Conservation (phyloP, 2,329 filamentous ascomycete genomes). For the Botrytis squamosa region DNA sequence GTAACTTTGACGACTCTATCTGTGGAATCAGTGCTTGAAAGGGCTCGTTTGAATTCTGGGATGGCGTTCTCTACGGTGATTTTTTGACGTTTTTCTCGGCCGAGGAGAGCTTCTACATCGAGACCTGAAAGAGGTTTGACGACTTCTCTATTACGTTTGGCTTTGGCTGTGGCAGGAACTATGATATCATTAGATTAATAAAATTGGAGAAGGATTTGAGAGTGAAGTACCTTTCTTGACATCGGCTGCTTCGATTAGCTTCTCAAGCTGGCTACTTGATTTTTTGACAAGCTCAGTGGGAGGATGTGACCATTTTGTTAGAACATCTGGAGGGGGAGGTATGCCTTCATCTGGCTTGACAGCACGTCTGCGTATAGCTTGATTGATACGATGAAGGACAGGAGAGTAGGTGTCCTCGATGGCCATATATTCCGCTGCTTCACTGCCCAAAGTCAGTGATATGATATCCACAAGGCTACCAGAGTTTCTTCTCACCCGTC, state of each 20-base stretch:
- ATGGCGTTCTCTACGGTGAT: conserved; percentile 74
- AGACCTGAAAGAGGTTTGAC: conserved; percentile 87
- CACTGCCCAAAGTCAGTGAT: conserved; percentile 38
- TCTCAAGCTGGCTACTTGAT: conserved; percentile 56
- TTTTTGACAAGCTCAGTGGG: conserved; percentile 64
- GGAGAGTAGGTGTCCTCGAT: conserved; percentile 84
- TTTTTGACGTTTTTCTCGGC: conserved; percentile 49
- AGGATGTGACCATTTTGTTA: conserved; percentile 72
- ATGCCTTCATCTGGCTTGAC: conserved; percentile 67
- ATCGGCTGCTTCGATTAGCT: conserved; percentile 66
- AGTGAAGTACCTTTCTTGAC: conserved; percentile 71
- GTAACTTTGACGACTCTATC: conserved; percentile 64
- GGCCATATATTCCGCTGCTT: conserved; percentile 65
- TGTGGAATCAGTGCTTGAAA: conserved; percentile 60
- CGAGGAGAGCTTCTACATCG: conserved; percentile 79
- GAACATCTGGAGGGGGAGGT: conserved; percentile 58
- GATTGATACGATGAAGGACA: conserved; percentile 81
- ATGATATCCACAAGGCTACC: conserved; percentile 18
- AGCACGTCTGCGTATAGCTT: conserved; percentile 80
- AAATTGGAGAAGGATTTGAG: neutral
- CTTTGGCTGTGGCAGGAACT: conserved; percentile 79
- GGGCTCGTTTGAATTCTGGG: conserved; percentile 83
- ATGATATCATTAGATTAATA: conserved; percentile 14
- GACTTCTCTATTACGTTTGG: conserved; percentile 62
- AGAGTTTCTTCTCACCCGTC: conserved; percentile 56